A percentile compares a stretch with the other conserved stretches of the same genome.
Conservation (phyloP, 2,329 filamentous ascomycete genomes). For the Plenodomus lindquistii region DNA sequence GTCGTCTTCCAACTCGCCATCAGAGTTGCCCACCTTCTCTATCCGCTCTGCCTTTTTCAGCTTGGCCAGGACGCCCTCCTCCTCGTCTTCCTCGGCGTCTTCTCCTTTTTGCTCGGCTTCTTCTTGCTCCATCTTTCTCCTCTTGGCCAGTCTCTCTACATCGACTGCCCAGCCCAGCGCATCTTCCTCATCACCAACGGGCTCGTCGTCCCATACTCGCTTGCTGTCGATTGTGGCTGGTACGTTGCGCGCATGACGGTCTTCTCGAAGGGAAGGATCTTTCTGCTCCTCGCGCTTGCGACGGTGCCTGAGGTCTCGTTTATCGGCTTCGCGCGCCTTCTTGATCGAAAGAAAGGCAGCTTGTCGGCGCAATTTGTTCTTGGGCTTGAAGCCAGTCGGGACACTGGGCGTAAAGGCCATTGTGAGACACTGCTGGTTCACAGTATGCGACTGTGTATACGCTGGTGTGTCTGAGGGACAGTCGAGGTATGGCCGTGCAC, state of each 20-base stretch:
- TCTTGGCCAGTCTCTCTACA: slow-evolving; percentile 50
- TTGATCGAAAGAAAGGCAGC: slow-evolving; percentile 80
- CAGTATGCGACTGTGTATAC: not conserved
- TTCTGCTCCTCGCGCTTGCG: slow-evolving; percentile 84
- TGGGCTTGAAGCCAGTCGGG: slow-evolving; percentile 59
- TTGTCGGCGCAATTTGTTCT: slow-evolving; percentile 80
- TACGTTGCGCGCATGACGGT: slow-evolving; percentile 76
- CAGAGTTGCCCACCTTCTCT: slow-evolving; percentile 18
- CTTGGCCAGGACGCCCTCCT: slow-evolving; percentile 40
- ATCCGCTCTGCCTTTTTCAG: slow-evolving; percentile 33
- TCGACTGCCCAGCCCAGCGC: slow-evolving; percentile 51
- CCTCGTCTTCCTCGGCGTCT: slow-evolving; percentile 15
- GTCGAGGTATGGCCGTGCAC: not conserved
- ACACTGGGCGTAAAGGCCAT: slow-evolving; percentile 57
- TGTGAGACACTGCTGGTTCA: not conserved
- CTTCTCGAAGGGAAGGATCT: slow-evolving; percentile 74
- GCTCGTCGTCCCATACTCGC: slow-evolving; percentile 81
- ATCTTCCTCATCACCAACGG: slow-evolving; percentile 48
- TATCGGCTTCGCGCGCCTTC: slow-evolving; percentile 71
- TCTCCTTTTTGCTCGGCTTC: slow-evolving; percentile 28
- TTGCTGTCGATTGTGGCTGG: slow-evolving; percentile 54
- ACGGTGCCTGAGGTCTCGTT: slow-evolving; percentile 75
- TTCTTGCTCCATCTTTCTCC: slow-evolving; percentile 48
- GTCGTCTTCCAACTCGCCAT: slow-evolving; percentile 23
- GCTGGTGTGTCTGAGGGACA: not conserved